Evolutionary conservation across 345 rosid genomes (phyloP), one percentile per base, ranked within the genome.

Genomic region (Cochlearia excelsa): DNA sequence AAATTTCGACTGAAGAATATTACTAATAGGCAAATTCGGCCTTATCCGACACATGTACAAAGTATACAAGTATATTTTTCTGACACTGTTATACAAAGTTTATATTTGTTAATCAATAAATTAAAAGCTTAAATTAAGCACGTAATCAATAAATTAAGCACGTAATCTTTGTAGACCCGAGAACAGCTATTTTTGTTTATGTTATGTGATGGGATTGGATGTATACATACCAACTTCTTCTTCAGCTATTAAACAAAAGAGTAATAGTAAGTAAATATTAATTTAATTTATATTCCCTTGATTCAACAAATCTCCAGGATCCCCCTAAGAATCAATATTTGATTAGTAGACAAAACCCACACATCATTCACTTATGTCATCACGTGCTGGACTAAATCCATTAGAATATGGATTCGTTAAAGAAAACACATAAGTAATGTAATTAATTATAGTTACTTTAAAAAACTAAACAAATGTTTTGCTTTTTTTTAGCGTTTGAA

Each of bases 21-120:
- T 23, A 53, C 30, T 43, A 46, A 53, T 60, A 37, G 59, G 55
- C 28, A 16, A 16, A 16, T 16, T 60, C 61, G 7, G 37, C 30
- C 61, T 39, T 46, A 60, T 53, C 67, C 72, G 59, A 51, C 65
- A 59, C 59, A 44, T 51, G 10, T 47, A 16, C n/a, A n/a, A n/a
- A n/a, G n/a, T n/a, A n/a, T n/a, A n/a, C n/a, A n/a, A n/a, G n/a
- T n/a, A n/a, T n/a, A n/a, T n/a, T n/a, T n/a, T n/a, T n/a, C 23
- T 16, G 23, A 16, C 23, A 16, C 23, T 16, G 23, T 16, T 16
- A 16, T 16, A 16, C 23, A 16, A 16, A 16, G 23, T 16, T 16
- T 16, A 45, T 44, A 6, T 52, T 37, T 59, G 35, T 33, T 33
- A 5, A 5, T 5, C 5, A 33, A 33, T 33, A 33, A 5, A 33